Conservation (phyloP, 2,329 filamentous ascomycete genomes). For the Colletotrichum lupini region DNA sequence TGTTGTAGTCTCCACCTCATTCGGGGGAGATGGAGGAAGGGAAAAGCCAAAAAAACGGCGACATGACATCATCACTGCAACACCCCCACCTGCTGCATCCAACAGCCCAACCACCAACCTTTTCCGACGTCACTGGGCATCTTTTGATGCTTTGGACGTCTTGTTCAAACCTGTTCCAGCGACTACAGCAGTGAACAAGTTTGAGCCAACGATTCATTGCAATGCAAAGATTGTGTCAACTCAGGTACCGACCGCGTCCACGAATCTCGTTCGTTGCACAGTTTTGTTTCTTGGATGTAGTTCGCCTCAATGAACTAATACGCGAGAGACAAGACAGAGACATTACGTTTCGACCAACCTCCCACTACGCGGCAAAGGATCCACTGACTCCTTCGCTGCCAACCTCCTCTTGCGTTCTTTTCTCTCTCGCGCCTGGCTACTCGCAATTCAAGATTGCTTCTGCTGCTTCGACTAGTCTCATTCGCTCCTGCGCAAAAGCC, state of each 20-base stretch:
- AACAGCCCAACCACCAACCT: slow-evolving; percentile 3
- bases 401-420: background rate
- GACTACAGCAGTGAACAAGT: background rate
- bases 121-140: slow-evolving; percentile 8
- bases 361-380: background rate
- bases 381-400: background rate
- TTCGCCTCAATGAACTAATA: no score
- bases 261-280: background rate
- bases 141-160: background rate
- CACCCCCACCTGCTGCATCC: background rate
- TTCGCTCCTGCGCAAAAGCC: background rate
- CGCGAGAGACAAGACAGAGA: background rate
- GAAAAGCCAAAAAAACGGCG: background rate
- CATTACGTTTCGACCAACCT: background rate
- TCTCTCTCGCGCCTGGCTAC: background rate
- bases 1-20: background rate
- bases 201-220: background rate
- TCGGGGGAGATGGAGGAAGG: background rate
- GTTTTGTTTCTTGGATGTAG: background rate
- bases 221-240: background rate
- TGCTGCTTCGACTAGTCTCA: background rate
- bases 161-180: background rate
- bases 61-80: slow-evolving; percentile 23
- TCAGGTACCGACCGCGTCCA: background rate
- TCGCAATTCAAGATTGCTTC: background rate